Evolutionary conservation across 208 protist genomes (phyloP), one percentile per base, ranked within the genome.

Genomic region (Spongospora subterranea): DNA sequence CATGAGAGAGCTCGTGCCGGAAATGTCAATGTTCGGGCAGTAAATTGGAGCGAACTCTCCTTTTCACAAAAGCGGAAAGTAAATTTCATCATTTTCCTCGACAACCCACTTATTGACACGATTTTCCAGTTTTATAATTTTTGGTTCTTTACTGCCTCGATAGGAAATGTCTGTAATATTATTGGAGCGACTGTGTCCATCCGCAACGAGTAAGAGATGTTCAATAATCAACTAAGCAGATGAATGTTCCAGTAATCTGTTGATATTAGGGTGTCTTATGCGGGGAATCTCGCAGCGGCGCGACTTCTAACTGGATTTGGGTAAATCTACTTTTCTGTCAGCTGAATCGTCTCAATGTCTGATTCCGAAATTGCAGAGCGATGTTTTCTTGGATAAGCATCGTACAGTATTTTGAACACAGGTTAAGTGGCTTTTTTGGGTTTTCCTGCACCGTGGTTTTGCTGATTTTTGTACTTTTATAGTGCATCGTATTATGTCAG

Each of bases 371-470:
- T 43, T n/a, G 13, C 54, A 71, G 88, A 20, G 46, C 50, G 11
- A 89, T 89, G 88, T 65, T 89, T 89, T 60, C 88, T 64, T 89
- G 88, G 88, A 89, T 65, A 13, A 76, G 17, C 88, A 89, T 89
- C 29, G 54, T 89, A 6, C 88, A 89, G 65, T 89, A 89, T n/a
- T 71, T 89, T 39, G 88, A 89, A 45, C 88, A 89, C n/a, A 82
- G 71, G 71, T 82, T 39, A 35, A 60, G 50, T 60, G 50, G 13
- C 6, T 29, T 60, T 60, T 60, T n/a, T n/a, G n/a, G n/a, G n/a
- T n/a, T 60, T 24, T 60, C 50, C 50, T 60, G 50, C 24, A 60
- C 24, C 50, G 24, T 60, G 50, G 50, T 24, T 60, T 29, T 29
- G 24, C 50, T 60, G 50, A 6, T 60, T n/a, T n/a, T n/a, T n/a